A percentile compares a stretch with the other conserved stretches of the same genome.
Evolutionary conservation across 345 rosid genomes (phyloP).

Genomic region (Eucalyptus erythrocorys): DNA sequence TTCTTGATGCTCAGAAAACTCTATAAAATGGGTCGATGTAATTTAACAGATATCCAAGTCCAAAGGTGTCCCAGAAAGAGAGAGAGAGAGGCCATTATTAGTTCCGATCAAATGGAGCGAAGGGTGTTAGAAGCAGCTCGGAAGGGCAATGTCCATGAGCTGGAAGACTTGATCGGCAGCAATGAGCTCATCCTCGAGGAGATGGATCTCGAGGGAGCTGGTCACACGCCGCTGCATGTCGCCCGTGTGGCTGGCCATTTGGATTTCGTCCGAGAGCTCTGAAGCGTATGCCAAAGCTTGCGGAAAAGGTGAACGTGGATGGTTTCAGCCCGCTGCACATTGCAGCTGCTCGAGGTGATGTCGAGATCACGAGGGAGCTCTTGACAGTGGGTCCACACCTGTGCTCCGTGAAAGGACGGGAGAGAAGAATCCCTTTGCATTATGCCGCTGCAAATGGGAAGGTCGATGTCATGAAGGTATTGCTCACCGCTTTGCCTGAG

Average conservation of each 20-base stretch:
- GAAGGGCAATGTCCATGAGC: not conserved
- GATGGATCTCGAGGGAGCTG: not conserved
- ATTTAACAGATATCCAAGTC: too few relatives aligned
- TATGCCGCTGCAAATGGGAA: not conserved
- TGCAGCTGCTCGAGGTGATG: not conserved
- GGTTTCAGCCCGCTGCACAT: not conserved
- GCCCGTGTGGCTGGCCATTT: not conserved
- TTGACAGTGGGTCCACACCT: not conserved
- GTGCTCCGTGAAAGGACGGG: not conserved
- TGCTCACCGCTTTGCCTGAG: not conserved
- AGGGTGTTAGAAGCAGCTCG: not conserved
- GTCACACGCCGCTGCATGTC: not conserved
- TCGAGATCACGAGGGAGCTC: not conserved
- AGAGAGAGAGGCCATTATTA: too few relatives aligned
- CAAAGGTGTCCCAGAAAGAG: too few relatives aligned
- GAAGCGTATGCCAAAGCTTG: not conserved
- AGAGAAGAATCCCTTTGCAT: not conserved
- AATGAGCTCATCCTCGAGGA: not conserved
- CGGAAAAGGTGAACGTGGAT: not conserved
- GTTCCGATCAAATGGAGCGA: not conserved
- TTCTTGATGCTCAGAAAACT: too few relatives aligned
- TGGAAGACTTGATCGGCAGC: not conserved
- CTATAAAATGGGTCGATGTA: too few relatives aligned
- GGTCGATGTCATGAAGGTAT: not conserved
- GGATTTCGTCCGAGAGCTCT: not conserved